Conservation (phyloP, 768 basidiomycete genomes). For the Pisolithus albus region DNA sequence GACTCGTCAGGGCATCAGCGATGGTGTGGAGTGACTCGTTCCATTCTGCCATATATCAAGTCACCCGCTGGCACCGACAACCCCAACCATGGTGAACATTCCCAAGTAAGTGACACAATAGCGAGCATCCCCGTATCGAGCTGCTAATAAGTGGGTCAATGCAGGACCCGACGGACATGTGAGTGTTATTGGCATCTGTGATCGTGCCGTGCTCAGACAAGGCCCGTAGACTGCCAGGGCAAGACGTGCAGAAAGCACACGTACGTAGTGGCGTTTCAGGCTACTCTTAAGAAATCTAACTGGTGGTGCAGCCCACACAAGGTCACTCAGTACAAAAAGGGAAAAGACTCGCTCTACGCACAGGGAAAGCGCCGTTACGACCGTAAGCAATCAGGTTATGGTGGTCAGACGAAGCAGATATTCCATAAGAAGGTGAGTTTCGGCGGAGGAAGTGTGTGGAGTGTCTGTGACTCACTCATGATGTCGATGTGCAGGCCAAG, state of each 20-base stretch:
- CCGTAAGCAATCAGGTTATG: slow-evolving; percentile 97
- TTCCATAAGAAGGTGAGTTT: slow-evolving; percentile 97
- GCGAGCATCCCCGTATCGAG: not conserved
- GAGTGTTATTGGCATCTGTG: slow-evolving; percentile 32
- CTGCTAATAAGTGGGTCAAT: slow-evolving; percentile 11
- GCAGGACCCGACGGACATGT: slow-evolving; percentile 94
- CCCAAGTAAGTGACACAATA: slow-evolving; percentile 67
- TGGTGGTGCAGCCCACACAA: slow-evolving; percentile 77
- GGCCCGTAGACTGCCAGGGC: slow-evolving; percentile 78
- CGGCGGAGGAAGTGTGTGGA: not conserved
- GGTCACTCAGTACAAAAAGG: slow-evolving; percentile 99
- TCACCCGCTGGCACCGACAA: slow-evolving; percentile 20
- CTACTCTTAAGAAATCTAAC: not conserved
- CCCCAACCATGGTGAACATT: slow-evolving; percentile 75
- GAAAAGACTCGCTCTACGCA: slow-evolving; percentile 94
- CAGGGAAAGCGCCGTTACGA: slow-evolving; percentile 99
- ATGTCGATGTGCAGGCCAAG: slow-evolving; percentile 57
- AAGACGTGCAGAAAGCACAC: slow-evolving; percentile 97
- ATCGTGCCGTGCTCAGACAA: not conserved
- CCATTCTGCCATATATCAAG: no score
- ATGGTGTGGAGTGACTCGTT: no score
- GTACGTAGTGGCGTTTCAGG: slow-evolving; percentile 41
- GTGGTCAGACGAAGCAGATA: slow-evolving; percentile 99
- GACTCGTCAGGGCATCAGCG: no score
- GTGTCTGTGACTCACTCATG: not conserved